Percentiles rank a stretch among this genome's conserved stretches.
These are phyloP conservation scores for Basipetospora chlamydospora DNA, from an alignment of 2,329 filamentous ascomycete genomes.

Conservation along the genomic window DNA sequence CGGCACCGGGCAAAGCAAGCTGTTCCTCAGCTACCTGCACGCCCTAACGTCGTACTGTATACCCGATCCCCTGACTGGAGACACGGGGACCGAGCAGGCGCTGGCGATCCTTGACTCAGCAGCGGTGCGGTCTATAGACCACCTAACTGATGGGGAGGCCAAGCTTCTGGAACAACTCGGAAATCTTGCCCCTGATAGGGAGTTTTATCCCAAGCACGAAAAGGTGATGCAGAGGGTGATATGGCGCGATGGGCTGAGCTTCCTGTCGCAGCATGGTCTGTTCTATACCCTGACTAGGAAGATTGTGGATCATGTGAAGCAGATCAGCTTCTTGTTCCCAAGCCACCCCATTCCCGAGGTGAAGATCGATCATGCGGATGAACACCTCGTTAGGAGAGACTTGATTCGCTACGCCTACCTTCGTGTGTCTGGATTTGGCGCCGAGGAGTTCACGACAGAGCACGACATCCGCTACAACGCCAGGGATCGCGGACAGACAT, in stretches of 20 bases:
- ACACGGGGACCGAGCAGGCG: constrained; percentile 41
- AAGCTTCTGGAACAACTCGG: constrained; percentile 23
- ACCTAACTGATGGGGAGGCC: constrained; percentile 20
- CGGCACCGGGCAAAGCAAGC: constrained; percentile 33
- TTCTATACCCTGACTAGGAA: too few relatives aligned
- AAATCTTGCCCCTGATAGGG: constrained; percentile 23
- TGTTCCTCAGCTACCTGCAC: constrained; percentile 37
- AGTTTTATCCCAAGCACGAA: constrained; percentile 26
- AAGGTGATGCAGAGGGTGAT: constrained; percentile 30
- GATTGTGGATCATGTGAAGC: too few relatives aligned
- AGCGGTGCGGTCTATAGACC: constrained; percentile 29
- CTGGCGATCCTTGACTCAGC: constrained; percentile 32
- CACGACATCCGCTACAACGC: too few relatives aligned
- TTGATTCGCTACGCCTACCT: constrained; percentile 25
- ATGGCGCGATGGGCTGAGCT: constrained; percentile 25
- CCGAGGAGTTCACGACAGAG: constrained; percentile 9
- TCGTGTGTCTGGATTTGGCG: constrained; percentile 14
- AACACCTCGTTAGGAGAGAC: constrained; percentile 10
- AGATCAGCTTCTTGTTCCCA: constrained; percentile 1
- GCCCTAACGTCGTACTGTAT: constrained; percentile 37
- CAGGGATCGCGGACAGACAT: too few relatives aligned
- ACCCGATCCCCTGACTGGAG: constrained; percentile 29
- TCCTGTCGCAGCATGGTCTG: constrained; percentile 27
- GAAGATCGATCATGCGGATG: background rate
- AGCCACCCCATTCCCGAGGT: background rate